phyloP scores from a whole-genome alignment of 768 basidiomycete genomes.

The Boletus rubropictus region DNA sequence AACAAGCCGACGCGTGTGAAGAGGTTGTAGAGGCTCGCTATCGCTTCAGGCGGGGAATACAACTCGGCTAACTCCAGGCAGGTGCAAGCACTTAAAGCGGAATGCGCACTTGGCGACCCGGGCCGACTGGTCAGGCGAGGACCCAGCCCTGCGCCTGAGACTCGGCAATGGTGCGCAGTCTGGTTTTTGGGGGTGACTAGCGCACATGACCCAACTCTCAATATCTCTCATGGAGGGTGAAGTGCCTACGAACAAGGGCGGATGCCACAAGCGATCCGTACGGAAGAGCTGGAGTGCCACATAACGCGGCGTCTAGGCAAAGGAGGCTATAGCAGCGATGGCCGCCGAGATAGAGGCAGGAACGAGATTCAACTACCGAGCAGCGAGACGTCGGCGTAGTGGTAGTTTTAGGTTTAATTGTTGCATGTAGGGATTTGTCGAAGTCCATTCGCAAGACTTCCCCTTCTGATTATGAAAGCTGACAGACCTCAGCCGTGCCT shows the following conservation, averaged over 20 bases:
- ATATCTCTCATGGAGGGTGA: neutral
- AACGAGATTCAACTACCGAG: no score
- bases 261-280: neutral
- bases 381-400: no score
- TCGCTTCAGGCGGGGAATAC: neutral
- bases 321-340: neutral
- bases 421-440: no score
- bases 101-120: neutral
- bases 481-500: constrained; percentile 13
- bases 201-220: neutral
- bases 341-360: neutral
- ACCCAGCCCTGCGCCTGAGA: neutral
- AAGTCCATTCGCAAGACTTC: no score
- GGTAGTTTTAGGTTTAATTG: no score
- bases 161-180: neutral
- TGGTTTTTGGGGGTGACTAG: neutral
- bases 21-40: neutral
- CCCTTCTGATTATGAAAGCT: constrained; percentile 14
- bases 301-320: neutral
- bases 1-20: neutral
- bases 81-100: neutral
- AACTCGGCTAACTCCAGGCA: neutral
- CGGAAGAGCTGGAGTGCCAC: neutral
- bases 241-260: no score
- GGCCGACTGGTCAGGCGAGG: neutral